Evolutionary conservation across 768 basidiomycete genomes (phyloP), one percentile per base, ranked within the genome.

Genomic region (Tylopilus intermedius): DNA sequence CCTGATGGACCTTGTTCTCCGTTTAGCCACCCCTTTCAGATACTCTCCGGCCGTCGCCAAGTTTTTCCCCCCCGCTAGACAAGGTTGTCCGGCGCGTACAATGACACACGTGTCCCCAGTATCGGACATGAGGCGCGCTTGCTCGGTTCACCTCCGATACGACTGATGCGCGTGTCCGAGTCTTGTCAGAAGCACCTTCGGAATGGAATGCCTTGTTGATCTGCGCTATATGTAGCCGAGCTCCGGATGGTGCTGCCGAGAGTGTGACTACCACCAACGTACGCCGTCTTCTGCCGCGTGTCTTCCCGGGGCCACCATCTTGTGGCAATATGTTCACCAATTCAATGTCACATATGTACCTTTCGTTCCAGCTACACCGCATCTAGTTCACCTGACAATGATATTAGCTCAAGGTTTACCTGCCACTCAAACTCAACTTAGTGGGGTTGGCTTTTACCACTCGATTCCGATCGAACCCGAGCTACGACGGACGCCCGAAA

Each of bases 1-100:
- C 60, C 56, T 57, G 49, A 54, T 30, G 33, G 33, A 45, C 65
- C 55, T 64, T 69, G 66, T 67, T 69, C 66, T 61, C 24, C 58
- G 60, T 64, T 68, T 55, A 54, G 56, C 41, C 45, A 14, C 49
- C 56, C 47, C 50, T 41, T 54, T 41, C 18, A 26, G 44, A 30
- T 5, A 24, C 43, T 46, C 46, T 46, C 39, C 51, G 21, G 21
- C 39, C 10, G 18, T 32, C 42, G 13, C 41, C 50, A 57, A 39
- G 5, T 6, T 22, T 59, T 52, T 55, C 50, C 2, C 38, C 40
- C 15, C 21, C 53, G 47, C 26, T 33, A 45, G 51, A 53, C 58
- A 56, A 65, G 55, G 55, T 55, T 55, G 50, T 40, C 45, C 49
- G 48, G 8, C 45, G 47, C 47, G 38, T 47, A 64, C 60, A 65